Base-by-base conservation (phyloP, 2,329 filamentous ascomycete species). In the Scleromitrula shiraiana region DNA sequence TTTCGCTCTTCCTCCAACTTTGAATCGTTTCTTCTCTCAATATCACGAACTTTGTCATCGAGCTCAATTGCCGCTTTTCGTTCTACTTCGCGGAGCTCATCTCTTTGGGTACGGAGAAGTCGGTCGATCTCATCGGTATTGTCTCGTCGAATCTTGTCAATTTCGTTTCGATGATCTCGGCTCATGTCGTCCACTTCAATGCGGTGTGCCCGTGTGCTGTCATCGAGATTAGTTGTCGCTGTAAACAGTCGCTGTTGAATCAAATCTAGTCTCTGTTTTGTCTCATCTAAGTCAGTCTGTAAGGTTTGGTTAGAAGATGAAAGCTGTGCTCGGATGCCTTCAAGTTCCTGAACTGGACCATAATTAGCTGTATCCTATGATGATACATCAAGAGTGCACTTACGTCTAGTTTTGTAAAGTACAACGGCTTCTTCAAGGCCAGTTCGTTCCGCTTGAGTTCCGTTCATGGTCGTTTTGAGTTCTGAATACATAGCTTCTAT, bases 401-500 rank as follows among this genome's bases (percentile, higher is more conserved):
- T 71, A 75, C 53, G 71, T 73, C 46, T 70, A 64, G 52, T 70
- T 68, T 91, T 94, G 55, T 86, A 84, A 8, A 86, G 59, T 14
- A 83, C 79, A 38, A 94, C 74, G 0, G 82, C 78, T 53, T 93
- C 84, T 58, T 91, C 88, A 52, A 88, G 72, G 5, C 74, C 76
- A 49, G 77, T 82, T 57, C 79, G 82, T 46, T 88, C 82, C 33
- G 75, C 76, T 9, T 83, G 75, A 19, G 85, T 82, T 26, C 76
- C 75, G 50, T 80, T 80, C 62, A 96, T 80, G 54, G 85, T 82
- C 50, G 83, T 75, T 60, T 84, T 83, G 53, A 97, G 73, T 50
- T 76, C 72, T 40, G 77, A 75, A 62, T 88, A 88, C 59, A 91
- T 75, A 15, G 74, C 72, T 59, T 95, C 87, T 68, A 96, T 83